A percentile compares a stretch with the other conserved stretches of the same genome.
These are phyloP conservation scores for Citropsis articulata DNA, from an alignment of 345 rosid genomes.

Conservation along the genomic window DNA sequence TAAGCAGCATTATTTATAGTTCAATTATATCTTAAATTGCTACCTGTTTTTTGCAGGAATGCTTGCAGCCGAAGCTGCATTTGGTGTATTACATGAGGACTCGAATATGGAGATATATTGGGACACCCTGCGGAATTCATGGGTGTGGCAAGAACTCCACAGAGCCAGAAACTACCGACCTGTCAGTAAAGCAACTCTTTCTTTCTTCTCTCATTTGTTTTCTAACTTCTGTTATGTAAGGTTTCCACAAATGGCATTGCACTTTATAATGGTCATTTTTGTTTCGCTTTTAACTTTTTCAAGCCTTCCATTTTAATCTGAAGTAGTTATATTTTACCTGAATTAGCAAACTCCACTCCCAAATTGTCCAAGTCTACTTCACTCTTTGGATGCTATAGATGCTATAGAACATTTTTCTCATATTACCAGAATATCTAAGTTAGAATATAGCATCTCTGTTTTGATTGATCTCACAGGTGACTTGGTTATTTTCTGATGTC, in stretches of 20 bases:
- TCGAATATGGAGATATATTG: constrained; percentile 66
- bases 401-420: not conserved
- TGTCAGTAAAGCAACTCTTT: constrained; percentile 41
- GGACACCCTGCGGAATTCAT: constrained; percentile 64
- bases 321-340: not conserved
- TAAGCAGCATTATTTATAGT: not conserved
- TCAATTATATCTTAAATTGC: not conserved
- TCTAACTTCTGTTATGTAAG: not conserved
- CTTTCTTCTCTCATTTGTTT: not conserved
- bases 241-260: not conserved
- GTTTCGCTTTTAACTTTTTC: not conserved
- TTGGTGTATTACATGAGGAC: constrained; percentile 57
- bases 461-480: not conserved
- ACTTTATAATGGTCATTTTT: not conserved
- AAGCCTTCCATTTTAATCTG: not conserved
- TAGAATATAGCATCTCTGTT: not conserved
- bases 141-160: constrained; percentile 93
- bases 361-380: not conserved
- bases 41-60: constrained; percentile 54
- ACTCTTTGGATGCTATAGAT: not conserved
- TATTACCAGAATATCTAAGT: not conserved
- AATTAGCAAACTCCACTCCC: not conserved
- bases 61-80: constrained; percentile 94
- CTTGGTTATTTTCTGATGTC: not conserved
- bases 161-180: constrained; percentile 84